Percentiles rank a stretch among this genome's conserved stretches.
phyloP scores from a whole-genome alignment of 192 early-diverging fungal genomes.

The Spizellomyces sp. region DNA sequence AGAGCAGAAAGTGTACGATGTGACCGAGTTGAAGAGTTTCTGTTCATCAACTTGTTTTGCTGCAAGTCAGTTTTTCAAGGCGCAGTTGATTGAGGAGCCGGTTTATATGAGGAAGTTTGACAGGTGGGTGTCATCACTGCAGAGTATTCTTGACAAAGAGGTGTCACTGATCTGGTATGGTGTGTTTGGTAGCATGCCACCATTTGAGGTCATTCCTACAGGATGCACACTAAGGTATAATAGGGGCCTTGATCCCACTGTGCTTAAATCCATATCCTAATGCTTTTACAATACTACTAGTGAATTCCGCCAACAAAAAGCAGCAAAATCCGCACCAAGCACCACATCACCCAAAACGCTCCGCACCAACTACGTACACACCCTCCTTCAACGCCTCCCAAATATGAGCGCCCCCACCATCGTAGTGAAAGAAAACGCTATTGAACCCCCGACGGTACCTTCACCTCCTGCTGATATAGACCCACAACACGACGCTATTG shows the following conservation, averaged over 20 bases:
- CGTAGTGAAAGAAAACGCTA: background rate
- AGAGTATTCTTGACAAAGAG: background rate
- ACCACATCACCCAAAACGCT: background rate
- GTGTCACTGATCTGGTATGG: background rate
- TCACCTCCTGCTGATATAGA: background rate
- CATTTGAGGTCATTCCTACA: conserved; percentile 24
- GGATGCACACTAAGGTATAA: conserved; percentile 6
- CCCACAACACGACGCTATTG: conserved; percentile 8
- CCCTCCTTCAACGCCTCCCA: background rate
- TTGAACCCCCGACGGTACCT: background rate
- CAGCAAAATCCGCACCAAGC: background rate
- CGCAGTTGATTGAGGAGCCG: conserved; percentile 77
- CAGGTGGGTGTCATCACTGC: background rate
- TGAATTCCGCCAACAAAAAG: too few species aligned
- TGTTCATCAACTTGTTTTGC: conserved; percentile 75
- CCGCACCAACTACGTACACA: conserved; percentile 1
- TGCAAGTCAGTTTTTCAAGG: conserved; percentile 66
- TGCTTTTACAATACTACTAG: too few species aligned
- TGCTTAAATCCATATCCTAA: too few species aligned
- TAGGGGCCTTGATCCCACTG: background rate
- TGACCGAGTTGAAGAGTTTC: conserved; percentile 63
- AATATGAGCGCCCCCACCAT: background rate
- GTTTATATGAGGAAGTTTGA: conserved; percentile 64
- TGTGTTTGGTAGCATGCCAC: background rate
- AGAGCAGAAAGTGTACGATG: conserved; percentile 79